Evolutionary conservation across 495 filamentous ascomycete species (phyloP).

Genomic region (Cudoniella acicularis): DNA sequence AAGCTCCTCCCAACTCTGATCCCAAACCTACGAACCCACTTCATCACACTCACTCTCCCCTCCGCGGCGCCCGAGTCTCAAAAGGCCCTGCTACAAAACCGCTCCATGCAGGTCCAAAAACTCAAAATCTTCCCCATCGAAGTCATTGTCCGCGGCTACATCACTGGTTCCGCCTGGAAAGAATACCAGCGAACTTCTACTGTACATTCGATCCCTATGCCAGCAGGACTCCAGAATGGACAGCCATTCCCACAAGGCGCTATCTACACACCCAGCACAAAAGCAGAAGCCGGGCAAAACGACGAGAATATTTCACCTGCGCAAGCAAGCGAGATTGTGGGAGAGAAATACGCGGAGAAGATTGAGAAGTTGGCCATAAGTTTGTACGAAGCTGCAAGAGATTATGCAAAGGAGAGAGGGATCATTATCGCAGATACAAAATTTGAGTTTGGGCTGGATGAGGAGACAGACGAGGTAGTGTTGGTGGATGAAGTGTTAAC

Average conservation of each 20-base stretch:
- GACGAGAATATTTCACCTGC: slow-evolving; percentile 89
- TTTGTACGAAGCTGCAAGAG: slow-evolving; percentile 69
- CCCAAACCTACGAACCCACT: slow-evolving; percentile 70
- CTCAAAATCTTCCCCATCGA: slow-evolving; percentile 83
- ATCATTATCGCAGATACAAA: slow-evolving; percentile 93
- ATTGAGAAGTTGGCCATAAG: slow-evolving; percentile 69
- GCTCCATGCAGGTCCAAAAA: slow-evolving; percentile 80
- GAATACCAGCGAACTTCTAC: slow-evolving; percentile 74
- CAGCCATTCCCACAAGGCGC: slow-evolving; percentile 64
- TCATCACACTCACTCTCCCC: slow-evolving; percentile 67
- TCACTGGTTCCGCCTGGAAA: slow-evolving; percentile 88
- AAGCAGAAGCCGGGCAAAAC: slow-evolving; percentile 77
- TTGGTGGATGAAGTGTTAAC: slow-evolving; percentile 92
- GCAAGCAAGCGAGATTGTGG: slow-evolving; percentile 65
- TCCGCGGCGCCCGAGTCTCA: slow-evolving; percentile 45
- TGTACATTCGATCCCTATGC: slow-evolving; percentile 71
- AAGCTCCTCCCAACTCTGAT: slow-evolving; percentile 59
- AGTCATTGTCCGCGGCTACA: slow-evolving; percentile 87
- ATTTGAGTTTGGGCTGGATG: slow-evolving; percentile 75
- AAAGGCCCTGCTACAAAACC: slow-evolving; percentile 52
- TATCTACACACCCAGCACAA: slow-evolving; percentile 87
- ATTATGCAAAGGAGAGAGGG: slow-evolving; percentile 71
- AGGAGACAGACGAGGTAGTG: slow-evolving; percentile 69
- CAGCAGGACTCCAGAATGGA: slow-evolving; percentile 66
- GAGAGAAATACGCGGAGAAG: slow-evolving; percentile 65